These are phyloP conservation scores for Corylus americana DNA, from an alignment of 306 rosid species.

Conservation along the genomic window DNA sequence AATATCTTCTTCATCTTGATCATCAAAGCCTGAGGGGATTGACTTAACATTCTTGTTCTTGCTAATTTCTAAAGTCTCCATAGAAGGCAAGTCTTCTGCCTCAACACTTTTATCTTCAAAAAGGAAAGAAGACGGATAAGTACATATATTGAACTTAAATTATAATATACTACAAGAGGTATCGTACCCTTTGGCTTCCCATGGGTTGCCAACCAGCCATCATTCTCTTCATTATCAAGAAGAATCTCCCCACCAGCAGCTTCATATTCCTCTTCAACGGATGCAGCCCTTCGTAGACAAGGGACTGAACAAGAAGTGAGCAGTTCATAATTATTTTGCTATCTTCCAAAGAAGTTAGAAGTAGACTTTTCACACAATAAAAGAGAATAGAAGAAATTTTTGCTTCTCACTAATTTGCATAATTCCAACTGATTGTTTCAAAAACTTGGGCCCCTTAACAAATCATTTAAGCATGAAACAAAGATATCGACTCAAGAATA, in stretches of 20 bases:
- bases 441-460: no score
- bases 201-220: slow-evolving; percentile 98
- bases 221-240: slow-evolving; percentile 85
- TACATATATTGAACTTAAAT: slow-evolving; percentile 11
- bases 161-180: slow-evolving; percentile 2
- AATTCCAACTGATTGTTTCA: no score
- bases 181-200: slow-evolving; percentile 83
- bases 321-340: not conserved
- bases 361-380: not conserved
- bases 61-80: slow-evolving; percentile 81
- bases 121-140: slow-evolving; percentile 25
- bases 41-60: slow-evolving; percentile 49
- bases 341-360: not conserved
- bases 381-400: not conserved
- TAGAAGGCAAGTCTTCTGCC: slow-evolving; percentile 81
- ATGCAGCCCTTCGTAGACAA: slow-evolving; percentile 87
- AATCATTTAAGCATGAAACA: no score
- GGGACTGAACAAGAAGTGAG: slow-evolving; percentile 60
- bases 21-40: slow-evolving; percentile 52
- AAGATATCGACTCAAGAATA: no score
- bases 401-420: not conserved
- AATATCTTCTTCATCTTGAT: slow-evolving; percentile 79
- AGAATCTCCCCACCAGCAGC: slow-evolving; percentile 95
- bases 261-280: slow-evolving; percentile 94
- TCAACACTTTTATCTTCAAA: slow-evolving; percentile 65